phyloP scores from a whole-genome alignment of 768 basidiomycete species.

The Phaeotremella fagi region DNA sequence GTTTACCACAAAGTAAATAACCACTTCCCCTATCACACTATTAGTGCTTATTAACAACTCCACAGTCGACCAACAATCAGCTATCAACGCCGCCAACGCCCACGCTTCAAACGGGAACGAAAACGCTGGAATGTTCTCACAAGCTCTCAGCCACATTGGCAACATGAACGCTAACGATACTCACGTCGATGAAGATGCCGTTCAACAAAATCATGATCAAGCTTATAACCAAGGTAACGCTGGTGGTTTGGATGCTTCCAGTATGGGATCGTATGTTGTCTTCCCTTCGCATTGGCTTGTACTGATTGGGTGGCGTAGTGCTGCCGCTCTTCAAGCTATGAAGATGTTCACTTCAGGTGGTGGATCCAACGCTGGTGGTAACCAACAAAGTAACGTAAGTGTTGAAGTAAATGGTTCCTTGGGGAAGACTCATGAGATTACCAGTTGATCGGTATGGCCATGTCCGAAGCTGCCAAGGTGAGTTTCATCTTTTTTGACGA shows the following conservation, averaged over 20 bases:
- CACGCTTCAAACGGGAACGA: conserved; percentile 57
- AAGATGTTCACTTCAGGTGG: conserved; percentile 64
- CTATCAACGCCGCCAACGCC: conserved; percentile 56
- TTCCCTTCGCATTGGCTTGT: not conserved
- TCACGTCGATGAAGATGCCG: conserved; percentile 64
- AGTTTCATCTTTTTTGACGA: not conserved
- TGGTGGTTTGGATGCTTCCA: conserved; percentile 55
- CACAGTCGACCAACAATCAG: conserved; percentile 63
- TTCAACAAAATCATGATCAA: conserved; percentile 59
- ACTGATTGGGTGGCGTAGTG: conserved; percentile 49
- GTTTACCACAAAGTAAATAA: conserved; percentile 22
- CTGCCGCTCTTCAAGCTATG: conserved; percentile 66
- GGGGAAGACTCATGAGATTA: not conserved
- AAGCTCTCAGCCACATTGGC: conserved; percentile 51
- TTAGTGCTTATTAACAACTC: too few species aligned
- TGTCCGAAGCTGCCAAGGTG: conserved; percentile 60
- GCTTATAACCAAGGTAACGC: conserved; percentile 60
- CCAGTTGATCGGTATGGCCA: conserved; percentile 75
- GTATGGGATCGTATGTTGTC: conserved; percentile 54
- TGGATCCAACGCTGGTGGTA: conserved; percentile 49
- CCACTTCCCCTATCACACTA: too few species aligned
- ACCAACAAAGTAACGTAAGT: conserved; percentile 50
- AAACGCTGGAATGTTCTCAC: conserved; percentile 55
- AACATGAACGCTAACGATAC: conserved; percentile 53
- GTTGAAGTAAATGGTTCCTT: too few species aligned